Evolutionary conservation across 202 grass and related monocot species (phyloP).

Genomic region (Sporobolus alterniflorus): DNA sequence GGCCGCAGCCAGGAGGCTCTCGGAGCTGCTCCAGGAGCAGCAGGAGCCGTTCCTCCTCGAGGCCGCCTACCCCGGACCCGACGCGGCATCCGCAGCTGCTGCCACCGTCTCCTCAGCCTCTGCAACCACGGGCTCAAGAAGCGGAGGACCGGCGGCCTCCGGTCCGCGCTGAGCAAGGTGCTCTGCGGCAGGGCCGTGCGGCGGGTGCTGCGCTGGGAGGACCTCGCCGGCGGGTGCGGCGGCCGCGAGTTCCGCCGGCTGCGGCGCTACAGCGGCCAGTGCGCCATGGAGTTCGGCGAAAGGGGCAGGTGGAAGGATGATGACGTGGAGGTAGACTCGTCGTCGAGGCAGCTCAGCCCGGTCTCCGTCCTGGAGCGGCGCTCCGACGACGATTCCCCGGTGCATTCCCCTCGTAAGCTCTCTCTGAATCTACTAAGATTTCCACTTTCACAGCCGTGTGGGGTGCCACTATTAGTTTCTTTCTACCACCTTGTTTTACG

Average conservation of each 20-base stretch:
- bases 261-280: conserved; percentile 47
- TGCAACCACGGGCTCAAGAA: conserved; percentile 66
- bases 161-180: conserved; percentile 55
- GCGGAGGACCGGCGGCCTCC: conserved; percentile 13
- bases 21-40: conserved; percentile 88
- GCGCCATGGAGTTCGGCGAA: conserved; percentile 33
- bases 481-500: no score
- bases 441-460: background rate
- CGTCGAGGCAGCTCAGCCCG: conserved; percentile 82
- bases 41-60: conserved; percentile 94
- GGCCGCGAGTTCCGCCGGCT: conserved; percentile 54
- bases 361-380: conserved; percentile 82
- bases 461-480: no score
- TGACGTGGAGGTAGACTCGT: conserved; percentile 51
- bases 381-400: conserved; percentile 58
- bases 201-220: conserved; percentile 54
- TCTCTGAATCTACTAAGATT: background rate
- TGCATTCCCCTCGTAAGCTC: conserved; percentile 52
- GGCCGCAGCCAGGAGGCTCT: conserved; percentile 67
- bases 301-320: conserved; percentile 35
- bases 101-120: conserved; percentile 43
- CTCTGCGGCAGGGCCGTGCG: conserved; percentile 49
- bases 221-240: conserved; percentile 12
- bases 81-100: conserved; percentile 12
- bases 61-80: conserved; percentile 28